phyloP scores from a whole-genome alignment of 768 basidiomycete species.

The Trametopsis cervina region DNA sequence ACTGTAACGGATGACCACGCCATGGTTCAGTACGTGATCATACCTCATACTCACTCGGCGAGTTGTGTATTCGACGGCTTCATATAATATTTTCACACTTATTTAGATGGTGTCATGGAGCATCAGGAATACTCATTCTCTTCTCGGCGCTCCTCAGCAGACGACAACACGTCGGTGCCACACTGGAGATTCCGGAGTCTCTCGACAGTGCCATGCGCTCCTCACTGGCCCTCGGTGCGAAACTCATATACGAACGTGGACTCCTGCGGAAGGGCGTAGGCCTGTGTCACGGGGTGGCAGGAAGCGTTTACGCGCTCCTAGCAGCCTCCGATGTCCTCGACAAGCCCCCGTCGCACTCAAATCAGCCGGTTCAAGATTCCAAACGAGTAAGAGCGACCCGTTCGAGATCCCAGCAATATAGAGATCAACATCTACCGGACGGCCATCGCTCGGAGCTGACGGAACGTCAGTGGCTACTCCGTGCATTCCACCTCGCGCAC shows the following conservation, averaged over 20 bases:
- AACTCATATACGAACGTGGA: constrained; percentile 40
- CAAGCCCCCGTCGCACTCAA: no score
- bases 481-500: constrained; percentile 43
- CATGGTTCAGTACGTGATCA: constrained; percentile 39
- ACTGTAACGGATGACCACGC: constrained; percentile 27
- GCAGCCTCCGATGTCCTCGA: constrained; percentile 41
- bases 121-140: constrained; percentile 42
- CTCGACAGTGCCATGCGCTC: constrained; percentile 23
- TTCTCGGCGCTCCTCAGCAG: constrained; percentile 7
- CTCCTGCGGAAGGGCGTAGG: constrained; percentile 52
- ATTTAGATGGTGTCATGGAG: constrained; percentile 54
- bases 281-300: constrained; percentile 51
- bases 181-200: constrained; percentile 18
- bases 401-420: no score
- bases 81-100: no score
- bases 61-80: background rate
- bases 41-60: background rate
- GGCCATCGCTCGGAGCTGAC: no score
- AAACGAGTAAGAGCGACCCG: no score
- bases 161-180: constrained; percentile 13
- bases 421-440: no score
- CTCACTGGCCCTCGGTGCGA: constrained; percentile 34
- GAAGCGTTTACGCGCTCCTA: constrained; percentile 47
- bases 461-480: constrained; percentile 27
- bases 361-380: no score